Conservation (phyloP, 2,329 filamentous ascomycete genomes). For the Stachybotrys elegans region DNA sequence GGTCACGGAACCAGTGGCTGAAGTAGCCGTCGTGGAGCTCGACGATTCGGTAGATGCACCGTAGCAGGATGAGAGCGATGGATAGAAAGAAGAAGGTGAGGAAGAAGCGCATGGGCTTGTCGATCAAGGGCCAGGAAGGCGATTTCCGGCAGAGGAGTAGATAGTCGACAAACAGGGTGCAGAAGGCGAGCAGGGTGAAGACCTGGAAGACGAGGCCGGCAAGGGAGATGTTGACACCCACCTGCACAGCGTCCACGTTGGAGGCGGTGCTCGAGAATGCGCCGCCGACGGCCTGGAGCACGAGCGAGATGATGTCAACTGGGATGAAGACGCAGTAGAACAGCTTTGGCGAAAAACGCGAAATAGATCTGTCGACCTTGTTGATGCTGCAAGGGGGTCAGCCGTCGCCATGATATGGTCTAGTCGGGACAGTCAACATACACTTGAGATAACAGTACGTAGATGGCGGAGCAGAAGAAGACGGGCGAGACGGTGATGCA, state of each 20-base stretch:
- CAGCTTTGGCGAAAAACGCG: conserved; percentile 13
- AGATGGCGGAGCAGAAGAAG: conserved; percentile 22
- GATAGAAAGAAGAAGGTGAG: conserved; percentile 42
- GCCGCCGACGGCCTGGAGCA: conserved; percentile 47
- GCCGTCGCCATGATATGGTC: background rate
- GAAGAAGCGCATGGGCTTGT: conserved; percentile 40
- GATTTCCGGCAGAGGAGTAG: conserved; percentile 23
- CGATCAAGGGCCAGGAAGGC: conserved; percentile 19
- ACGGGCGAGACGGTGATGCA: conserved; percentile 26
- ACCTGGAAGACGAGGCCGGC: conserved; percentile 48
- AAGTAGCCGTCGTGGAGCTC: conserved; percentile 53
- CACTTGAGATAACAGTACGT: conserved; percentile 22
- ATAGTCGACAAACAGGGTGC: conserved; percentile 35
- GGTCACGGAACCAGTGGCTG: conserved; percentile 17
- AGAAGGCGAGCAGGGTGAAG: conserved; percentile 40
- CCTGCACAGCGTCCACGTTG: conserved; percentile 19
- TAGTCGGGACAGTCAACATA: conserved; percentile 7
- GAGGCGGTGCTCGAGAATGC: conserved; percentile 34
- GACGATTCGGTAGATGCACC: conserved; percentile 53
- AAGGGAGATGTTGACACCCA: conserved; percentile 44
- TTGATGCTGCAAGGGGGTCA: conserved; percentile 13
- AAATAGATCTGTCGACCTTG: conserved; percentile 15
- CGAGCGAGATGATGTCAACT: conserved; percentile 44
- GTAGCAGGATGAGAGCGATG: conserved; percentile 50
- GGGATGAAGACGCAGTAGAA: conserved; percentile 27